Conservation (phyloP, 208 protist species). For the Acanthamoeba castellanii region DNA sequence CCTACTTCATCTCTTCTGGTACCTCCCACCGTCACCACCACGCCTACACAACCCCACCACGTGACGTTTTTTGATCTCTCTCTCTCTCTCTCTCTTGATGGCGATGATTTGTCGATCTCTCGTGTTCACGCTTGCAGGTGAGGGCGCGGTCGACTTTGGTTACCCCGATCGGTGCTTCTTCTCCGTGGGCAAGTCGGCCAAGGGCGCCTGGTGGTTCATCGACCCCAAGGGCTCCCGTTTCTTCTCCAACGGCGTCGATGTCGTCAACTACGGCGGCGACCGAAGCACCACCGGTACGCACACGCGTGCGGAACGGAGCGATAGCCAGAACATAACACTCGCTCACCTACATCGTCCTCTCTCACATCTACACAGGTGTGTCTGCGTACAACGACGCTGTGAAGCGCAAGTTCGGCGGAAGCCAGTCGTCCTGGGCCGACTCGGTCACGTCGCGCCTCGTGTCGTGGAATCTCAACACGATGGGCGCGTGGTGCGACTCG, state of each 20-base stretch:
- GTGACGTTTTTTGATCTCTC: not conserved
- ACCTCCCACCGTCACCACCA: not conserved
- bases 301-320: too few relatives aligned
- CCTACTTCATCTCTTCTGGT: constrained; percentile 4
- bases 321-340: not conserved
- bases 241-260: constrained; percentile 21
- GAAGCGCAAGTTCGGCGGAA: not conserved
- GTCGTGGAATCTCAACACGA: constrained; percentile 24
- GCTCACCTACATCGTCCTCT: not conserved
- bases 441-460: not conserved
- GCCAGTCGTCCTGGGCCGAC: constrained; percentile 40
- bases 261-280: constrained; percentile 19
- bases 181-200: constrained; percentile 8
- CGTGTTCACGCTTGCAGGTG: not conserved
- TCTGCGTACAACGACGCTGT: not conserved
- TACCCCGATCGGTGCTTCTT: constrained; percentile 41
- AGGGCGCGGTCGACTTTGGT: not conserved
- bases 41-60: too few relatives aligned
- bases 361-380: not conserved
- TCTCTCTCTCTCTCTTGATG: not conserved
- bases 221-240: constrained; percentile 1
- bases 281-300: not conserved
- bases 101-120: not conserved
- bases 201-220: constrained; percentile 23
- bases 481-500: constrained; percentile 15